Conservation (phyloP, 2,329 filamentous ascomycete species). For the Grosmannia clavigera region DNA sequence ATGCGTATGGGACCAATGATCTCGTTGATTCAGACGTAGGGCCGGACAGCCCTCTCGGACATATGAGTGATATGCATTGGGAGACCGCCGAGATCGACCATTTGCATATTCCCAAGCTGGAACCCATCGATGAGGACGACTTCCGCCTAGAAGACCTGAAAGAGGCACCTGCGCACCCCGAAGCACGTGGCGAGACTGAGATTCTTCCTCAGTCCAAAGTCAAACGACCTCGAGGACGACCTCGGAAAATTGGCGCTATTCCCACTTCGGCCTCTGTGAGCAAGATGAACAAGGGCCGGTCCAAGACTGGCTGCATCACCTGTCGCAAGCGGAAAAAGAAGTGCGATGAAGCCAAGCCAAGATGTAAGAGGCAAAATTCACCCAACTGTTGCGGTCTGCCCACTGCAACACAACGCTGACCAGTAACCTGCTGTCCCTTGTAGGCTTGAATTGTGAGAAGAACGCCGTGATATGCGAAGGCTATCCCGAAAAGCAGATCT, state of each 20-base stretch:
- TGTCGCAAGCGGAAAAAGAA: slow-evolving; percentile 61
- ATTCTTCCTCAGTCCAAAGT: slow-evolving; percentile 21
- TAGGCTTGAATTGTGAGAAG: slow-evolving; percentile 81
- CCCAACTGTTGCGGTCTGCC: not conserved
- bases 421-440: not conserved
- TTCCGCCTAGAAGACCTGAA: slow-evolving; percentile 41
- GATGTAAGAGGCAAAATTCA: slow-evolving; percentile 36
- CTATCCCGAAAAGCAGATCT: slow-evolving; percentile 74
- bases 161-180: slow-evolving; percentile 25
- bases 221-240: slow-evolving; percentile 64
- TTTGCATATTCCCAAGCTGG: slow-evolving; percentile 39
- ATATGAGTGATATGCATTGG: slow-evolving; percentile 32
- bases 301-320: slow-evolving; percentile 57
- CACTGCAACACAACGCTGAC: not conserved
- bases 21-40: slow-evolving; percentile 7
- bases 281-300: slow-evolving; percentile 67
- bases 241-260: slow-evolving; percentile 64
- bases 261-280: slow-evolving; percentile 38
- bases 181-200: not conserved
- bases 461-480: slow-evolving; percentile 87
- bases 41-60: slow-evolving; percentile 11
- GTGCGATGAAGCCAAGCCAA: slow-evolving; percentile 56
- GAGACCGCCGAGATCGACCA: slow-evolving; percentile 22
- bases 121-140: slow-evolving; percentile 42
- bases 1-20: slow-evolving; percentile 29